Evolutionary conservation across 768 basidiomycete species (phyloP).

Genomic region (Tricholoma bakamatsutake): DNA sequence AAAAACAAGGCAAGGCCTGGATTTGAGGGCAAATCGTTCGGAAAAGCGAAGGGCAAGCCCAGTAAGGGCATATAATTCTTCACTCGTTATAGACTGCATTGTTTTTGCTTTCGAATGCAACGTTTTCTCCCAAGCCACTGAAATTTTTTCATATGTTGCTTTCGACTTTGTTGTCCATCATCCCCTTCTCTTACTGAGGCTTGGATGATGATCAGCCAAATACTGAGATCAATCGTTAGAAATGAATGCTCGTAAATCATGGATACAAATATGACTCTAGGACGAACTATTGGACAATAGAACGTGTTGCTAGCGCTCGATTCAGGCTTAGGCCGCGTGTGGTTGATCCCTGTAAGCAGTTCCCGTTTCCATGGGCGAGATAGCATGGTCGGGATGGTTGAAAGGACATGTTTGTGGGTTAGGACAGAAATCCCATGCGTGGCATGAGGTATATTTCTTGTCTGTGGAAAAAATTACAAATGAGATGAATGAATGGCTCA

Average conservation of each 20-base stretch:
- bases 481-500: not conserved
- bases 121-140: not conserved
- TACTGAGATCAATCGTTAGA: no score
- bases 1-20: conserved; percentile 70
- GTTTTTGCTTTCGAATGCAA: not conserved
- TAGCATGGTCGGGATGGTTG: not conserved
- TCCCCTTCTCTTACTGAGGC: no score
- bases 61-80: conserved; percentile 25
- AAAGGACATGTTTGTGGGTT: not conserved
- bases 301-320: no score
- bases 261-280: no score
- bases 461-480: not conserved
- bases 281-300: no score
- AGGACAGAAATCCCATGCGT: not conserved
- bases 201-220: no score
- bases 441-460: not conserved
- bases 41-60: conserved; percentile 41
- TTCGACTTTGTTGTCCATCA: no score
- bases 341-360: not conserved
- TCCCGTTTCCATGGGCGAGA: not conserved
- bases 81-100: not conserved
- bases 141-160: not conserved
- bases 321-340: no score
- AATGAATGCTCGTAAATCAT: no score
- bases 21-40: conserved; percentile 82